Percentiles rank a stretch among this genome's conserved stretches.
phyloP scores from a whole-genome alignment of 495 filamentous ascomycete species.

The Neurospora terricola region DNA sequence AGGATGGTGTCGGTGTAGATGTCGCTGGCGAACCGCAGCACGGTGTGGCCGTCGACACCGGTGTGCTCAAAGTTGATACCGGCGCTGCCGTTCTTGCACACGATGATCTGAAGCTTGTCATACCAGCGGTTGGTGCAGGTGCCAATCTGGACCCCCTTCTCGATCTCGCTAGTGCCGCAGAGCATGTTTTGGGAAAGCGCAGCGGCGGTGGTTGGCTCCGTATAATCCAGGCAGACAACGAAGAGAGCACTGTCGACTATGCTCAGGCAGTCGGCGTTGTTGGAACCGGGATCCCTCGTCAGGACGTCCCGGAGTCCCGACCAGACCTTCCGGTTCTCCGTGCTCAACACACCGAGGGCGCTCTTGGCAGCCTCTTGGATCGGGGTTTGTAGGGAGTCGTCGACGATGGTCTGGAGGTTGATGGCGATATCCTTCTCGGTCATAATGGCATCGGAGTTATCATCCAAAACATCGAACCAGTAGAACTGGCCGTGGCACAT shows the following conservation, averaged over 20 bases:
- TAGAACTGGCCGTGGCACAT: slow-evolving; percentile 96
- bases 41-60: slow-evolving; percentile 94
- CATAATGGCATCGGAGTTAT: slow-evolving; percentile 93
- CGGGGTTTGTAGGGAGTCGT: slow-evolving; percentile 79
- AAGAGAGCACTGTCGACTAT: slow-evolving; percentile 95
- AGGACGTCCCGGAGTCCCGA: slow-evolving; percentile 83
- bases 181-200: slow-evolving; percentile 96
- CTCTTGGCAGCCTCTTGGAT: slow-evolving; percentile 92
- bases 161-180: slow-evolving; percentile 84
- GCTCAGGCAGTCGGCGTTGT: slow-evolving; percentile 87
- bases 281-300: slow-evolving; percentile 74
- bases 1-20: slow-evolving; percentile 97
- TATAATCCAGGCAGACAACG: slow-evolving; percentile 84
- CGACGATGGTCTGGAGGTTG: slow-evolving; percentile 85
- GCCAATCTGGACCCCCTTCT: slow-evolving; percentile 88
- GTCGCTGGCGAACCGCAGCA: slow-evolving; percentile 90
- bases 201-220: slow-evolving; percentile 66
- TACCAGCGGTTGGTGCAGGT: slow-evolving; percentile 99
- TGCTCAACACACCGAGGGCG: slow-evolving; percentile 86
- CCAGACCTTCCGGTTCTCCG: slow-evolving; percentile 95
- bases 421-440: slow-evolving; percentile 87
- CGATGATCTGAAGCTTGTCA: slow-evolving; percentile 97
- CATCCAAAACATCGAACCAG: slow-evolving; percentile 96
- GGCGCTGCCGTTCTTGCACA: slow-evolving; percentile 95
- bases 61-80: slow-evolving; percentile 99